A percentile compares a stretch with the other conserved stretches of the same genome.
These are phyloP conservation scores for Vaccinium vitisidaea DNA, from an alignment of 148 eudicot genomes.

Conservation along the genomic window DNA sequence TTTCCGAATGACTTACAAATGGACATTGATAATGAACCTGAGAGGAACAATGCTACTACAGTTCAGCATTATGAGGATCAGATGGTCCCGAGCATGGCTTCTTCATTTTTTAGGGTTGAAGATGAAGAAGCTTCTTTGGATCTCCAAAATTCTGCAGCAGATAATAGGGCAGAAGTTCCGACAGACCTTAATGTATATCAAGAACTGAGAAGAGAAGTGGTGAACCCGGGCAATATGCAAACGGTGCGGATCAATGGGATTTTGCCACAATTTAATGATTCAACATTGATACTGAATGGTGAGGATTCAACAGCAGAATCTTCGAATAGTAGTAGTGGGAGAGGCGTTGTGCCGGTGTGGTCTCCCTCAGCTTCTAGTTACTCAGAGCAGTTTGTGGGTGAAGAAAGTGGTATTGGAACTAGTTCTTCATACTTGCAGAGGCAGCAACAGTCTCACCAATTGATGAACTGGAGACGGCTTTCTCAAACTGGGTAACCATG, in stretches of 20 bases:
- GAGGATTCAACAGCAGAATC: conserved; percentile 76
- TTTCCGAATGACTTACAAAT: conserved; percentile 74
- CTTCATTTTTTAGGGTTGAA: conserved; percentile 58
- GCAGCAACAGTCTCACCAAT: conserved; percentile 79
- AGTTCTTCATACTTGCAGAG: conserved; percentile 74
- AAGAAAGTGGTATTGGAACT: conserved; percentile 53
- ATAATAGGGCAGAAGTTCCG: conserved; percentile 86
- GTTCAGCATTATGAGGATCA: conserved; percentile 74
- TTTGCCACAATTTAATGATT: conserved; percentile 35
- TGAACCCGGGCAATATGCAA: conserved; percentile 23
- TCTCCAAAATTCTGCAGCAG: conserved; percentile 37
- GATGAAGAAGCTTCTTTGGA: conserved; percentile 72
- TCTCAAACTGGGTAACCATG: conserved; percentile 86
- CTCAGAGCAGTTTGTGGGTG: conserved; percentile 63
- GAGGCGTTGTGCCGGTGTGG: conserved; percentile 35
- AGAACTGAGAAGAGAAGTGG: conserved; percentile 26
- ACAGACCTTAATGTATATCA: conserved; percentile 39
- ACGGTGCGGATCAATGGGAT: conserved; percentile 25
- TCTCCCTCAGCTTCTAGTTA: conserved; percentile 68
- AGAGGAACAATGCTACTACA: conserved; percentile 32
- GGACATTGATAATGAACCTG: conserved; percentile 64
- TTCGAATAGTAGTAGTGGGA: conserved; percentile 34
- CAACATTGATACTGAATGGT: conserved; percentile 44
- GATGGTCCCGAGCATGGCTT: conserved; percentile 94
- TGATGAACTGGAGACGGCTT: conserved; percentile 79